Evolutionary conservation across 257 asterid genomes (phyloP).

Genomic region (Scutellaria baicalensis): DNA sequence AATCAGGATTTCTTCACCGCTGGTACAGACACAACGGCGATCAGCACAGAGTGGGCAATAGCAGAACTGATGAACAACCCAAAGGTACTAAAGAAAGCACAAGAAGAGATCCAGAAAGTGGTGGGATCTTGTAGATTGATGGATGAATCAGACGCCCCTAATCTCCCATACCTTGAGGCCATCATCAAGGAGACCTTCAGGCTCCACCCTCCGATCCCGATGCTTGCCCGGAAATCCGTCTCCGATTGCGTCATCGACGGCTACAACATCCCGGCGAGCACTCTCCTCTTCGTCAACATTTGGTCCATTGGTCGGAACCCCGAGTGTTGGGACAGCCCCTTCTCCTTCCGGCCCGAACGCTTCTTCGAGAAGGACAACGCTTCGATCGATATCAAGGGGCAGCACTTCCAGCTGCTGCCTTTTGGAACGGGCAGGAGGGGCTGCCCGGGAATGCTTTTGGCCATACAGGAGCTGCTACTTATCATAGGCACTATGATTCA

Average conservation of each 20-base stretch:
- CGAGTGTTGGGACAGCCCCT: conserved; percentile 43
- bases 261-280: conserved; percentile 12
- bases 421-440: conserved; percentile 60
- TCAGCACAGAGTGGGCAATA: conserved; percentile 43
- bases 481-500: conserved; percentile 43
- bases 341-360: conserved; percentile 39
- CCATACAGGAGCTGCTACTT: conserved; percentile 29
- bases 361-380: conserved; percentile 20
- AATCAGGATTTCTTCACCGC: conserved; percentile 66
- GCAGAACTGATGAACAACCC: conserved; percentile 46
- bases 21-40: conserved; percentile 57
- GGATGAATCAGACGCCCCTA: conserved; percentile 36
- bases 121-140: conserved; percentile 28
- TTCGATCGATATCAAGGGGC: conserved; percentile 37
- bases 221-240: conserved; percentile 36
- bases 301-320: conserved; percentile 57
- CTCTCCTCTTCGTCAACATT: conserved; percentile 39
- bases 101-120: conserved; percentile 36
- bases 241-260: conserved; percentile 31
- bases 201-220: conserved; percentile 53
- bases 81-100: conserved; percentile 33
- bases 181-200: conserved; percentile 48
- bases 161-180: conserved; percentile 50
- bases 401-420: conserved; percentile 48
- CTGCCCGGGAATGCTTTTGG: conserved; percentile 50